Conservation (phyloP, 2,329 filamentous ascomycete species). For the Cladosporium sp. region DNA sequence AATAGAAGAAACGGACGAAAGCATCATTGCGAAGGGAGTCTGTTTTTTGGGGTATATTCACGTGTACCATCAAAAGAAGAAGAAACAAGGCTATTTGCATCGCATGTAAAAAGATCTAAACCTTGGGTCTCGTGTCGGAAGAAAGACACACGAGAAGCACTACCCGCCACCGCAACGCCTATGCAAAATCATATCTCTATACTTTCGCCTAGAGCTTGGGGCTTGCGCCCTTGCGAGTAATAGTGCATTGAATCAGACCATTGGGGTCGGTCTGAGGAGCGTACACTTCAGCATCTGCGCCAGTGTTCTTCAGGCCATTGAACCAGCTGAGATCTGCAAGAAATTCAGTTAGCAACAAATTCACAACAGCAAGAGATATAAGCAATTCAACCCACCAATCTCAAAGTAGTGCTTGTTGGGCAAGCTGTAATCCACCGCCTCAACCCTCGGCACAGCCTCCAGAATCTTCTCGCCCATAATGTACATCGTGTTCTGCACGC, state of each 20-base stretch:
- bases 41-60: conserved; percentile 4
- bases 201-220: conserved; percentile 9
- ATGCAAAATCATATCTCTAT: background rate
- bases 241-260: conserved; percentile 91
- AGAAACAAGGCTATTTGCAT: background rate
- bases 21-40: conserved; percentile 17
- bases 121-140: background rate
- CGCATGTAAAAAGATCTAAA: conserved; percentile 2
- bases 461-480: conserved; percentile 94
- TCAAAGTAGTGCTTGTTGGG: conserved; percentile 99
- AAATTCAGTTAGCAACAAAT: background rate
- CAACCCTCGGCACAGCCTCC: conserved; percentile 69
- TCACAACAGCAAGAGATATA: background rate
- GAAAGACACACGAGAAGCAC: background rate
- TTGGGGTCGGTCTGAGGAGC: conserved; percentile 92
- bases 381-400: conserved; percentile 64
- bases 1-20: conserved; percentile 7
- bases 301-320: conserved; percentile 92
- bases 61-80: conserved; percentile 3
- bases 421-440: conserved; percentile 76
- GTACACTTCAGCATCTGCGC: conserved; percentile 92
- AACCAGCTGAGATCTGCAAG: conserved; percentile 86
- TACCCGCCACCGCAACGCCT: background rate
- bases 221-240: conserved; percentile 59
- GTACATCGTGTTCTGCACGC: conserved; percentile 98